A percentile compares a stretch with the other conserved stretches of the same genome.
These are phyloP conservation scores for Orbilia quercus DNA, from an alignment of 2,329 filamentous ascomycete species.

Conservation along the genomic window DNA sequence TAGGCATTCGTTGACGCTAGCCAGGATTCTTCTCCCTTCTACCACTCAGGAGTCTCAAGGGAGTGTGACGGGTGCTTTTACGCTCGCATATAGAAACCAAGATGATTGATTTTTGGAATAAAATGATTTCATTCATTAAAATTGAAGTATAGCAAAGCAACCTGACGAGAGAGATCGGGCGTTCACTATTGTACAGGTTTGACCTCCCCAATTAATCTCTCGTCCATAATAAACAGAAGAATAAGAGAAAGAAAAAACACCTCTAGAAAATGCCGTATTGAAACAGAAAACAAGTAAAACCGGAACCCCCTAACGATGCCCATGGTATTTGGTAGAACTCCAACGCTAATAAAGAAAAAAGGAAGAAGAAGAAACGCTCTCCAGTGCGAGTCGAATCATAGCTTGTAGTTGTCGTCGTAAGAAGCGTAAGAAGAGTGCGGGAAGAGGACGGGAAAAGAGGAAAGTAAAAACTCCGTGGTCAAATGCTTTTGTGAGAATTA, in stretches of 20 bases:
- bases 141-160: slow-evolving; percentile 1
- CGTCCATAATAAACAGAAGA: no score
- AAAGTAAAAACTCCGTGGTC: slow-evolving; percentile 41
- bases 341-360: slow-evolving; percentile 37
- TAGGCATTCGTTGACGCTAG: slow-evolving; percentile 15
- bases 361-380: slow-evolving; percentile 3
- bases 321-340: slow-evolving; percentile 57
- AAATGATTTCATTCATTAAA: slow-evolving; percentile 17
- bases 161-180: slow-evolving; percentile 7
- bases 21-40: slow-evolving; percentile 5
- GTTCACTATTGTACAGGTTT: slow-evolving; percentile 39
- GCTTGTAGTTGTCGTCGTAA: no score
- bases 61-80: slow-evolving; percentile 1
- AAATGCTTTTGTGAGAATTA: slow-evolving; percentile 50
- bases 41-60: slow-evolving; percentile 14
- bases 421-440: not conserved
- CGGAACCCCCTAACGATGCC: slow-evolving; percentile 47
- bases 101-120: not conserved
- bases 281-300: slow-evolving; percentile 15
- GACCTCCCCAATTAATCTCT: slow-evolving; percentile 29
- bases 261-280: slow-evolving; percentile 28
- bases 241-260: slow-evolving; percentile 15
- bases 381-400: slow-evolving; percentile 19
- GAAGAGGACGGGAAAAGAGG: slow-evolving; percentile 5
- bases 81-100: no score